phyloP scores from a whole-genome alignment of 768 basidiomycete species.

The Mycena vulgaris region DNA sequence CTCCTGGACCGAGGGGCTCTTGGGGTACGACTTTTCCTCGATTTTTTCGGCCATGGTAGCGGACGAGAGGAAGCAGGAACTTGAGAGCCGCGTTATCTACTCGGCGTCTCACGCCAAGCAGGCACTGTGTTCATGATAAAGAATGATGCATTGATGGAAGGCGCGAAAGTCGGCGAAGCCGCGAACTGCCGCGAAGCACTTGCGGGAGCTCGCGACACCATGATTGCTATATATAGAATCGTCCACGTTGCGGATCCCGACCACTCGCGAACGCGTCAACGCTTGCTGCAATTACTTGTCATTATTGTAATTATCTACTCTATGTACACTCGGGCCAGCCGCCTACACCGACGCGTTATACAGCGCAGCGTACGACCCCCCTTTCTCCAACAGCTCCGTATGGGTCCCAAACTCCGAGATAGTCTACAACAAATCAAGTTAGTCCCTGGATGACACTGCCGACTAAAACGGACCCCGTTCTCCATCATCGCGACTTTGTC shows the following conservation, averaged over 20 bases:
- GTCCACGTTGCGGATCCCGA: too few species aligned
- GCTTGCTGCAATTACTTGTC: too few species aligned
- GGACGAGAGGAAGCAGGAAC: slow-evolving; percentile 1
- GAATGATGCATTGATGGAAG: background rate
- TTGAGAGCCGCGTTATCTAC: background rate
- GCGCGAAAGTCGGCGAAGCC: too few species aligned
- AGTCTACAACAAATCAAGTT: slow-evolving; percentile 58
- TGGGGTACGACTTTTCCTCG: slow-evolving; percentile 22
- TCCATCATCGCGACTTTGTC: slow-evolving; percentile 93
- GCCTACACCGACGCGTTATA: slow-evolving; percentile 77
- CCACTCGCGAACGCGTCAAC: too few species aligned
- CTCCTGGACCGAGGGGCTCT: slow-evolving; percentile 37
- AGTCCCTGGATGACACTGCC: slow-evolving; percentile 35
- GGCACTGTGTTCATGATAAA: background rate
- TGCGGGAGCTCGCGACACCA: too few species aligned
- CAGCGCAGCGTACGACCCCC: slow-evolving; percentile 78
- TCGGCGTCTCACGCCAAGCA: background rate
- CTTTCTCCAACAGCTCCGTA: slow-evolving; percentile 71
- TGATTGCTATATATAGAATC: too few species aligned
- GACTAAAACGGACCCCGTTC: slow-evolving; percentile 64
- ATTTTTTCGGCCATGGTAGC: slow-evolving; percentile 35
- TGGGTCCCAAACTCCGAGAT: slow-evolving; percentile 86
- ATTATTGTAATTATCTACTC: slow-evolving; percentile 1
- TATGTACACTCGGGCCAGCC: background rate
- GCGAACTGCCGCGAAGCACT: too few species aligned